Evolutionary conservation across 192 early-diverging fungal species (phyloP).

Genomic region (Backusella tarrabulga): DNA sequence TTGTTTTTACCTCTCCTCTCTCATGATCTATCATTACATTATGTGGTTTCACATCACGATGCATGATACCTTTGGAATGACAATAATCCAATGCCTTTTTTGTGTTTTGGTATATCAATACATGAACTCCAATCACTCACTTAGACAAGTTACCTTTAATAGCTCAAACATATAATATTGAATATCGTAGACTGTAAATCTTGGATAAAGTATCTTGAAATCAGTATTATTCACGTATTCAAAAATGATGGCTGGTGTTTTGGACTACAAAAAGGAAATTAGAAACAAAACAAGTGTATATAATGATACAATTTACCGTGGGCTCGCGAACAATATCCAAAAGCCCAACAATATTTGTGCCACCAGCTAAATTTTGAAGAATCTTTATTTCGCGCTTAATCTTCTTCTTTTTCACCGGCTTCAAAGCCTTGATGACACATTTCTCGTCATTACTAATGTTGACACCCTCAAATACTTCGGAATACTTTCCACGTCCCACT

Average conservation of each 20-base stretch:
- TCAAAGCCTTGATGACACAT: conserved; percentile 98
- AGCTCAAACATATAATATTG: conserved; percentile 97
- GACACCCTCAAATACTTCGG: conserved; percentile 98
- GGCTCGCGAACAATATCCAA: conserved; percentile 96
- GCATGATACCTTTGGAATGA: conserved; percentile 99
- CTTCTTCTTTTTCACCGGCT: conserved; percentile 99
- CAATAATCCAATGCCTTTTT: conserved; percentile 92
- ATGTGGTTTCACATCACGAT: conserved; percentile 99
- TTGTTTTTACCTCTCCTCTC: conserved; percentile 59
- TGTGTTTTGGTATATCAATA: neutral
- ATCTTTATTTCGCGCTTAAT: conserved; percentile 99
- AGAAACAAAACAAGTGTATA: neutral
- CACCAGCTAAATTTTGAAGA: conserved; percentile 94
- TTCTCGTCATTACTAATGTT: conserved; percentile 81
- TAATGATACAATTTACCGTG: conserved; percentile 46
- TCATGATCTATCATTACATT: conserved; percentile 99
- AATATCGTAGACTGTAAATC: conserved; percentile 92
- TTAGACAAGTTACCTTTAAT: conserved; percentile 65
- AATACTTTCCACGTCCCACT: conserved; percentile 98
- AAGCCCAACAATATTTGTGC: conserved; percentile 89
- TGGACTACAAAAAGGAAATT: conserved; percentile 56
- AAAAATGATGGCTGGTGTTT: conserved; percentile 95
- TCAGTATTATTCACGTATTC: conserved; percentile 98
- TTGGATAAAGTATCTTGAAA: conserved; percentile 95
- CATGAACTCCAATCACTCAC: too few relatives aligned